These are phyloP conservation scores for Trichocladium antarcticum DNA, from an alignment of 495 filamentous ascomycete species.

Conservation along the genomic window DNA sequence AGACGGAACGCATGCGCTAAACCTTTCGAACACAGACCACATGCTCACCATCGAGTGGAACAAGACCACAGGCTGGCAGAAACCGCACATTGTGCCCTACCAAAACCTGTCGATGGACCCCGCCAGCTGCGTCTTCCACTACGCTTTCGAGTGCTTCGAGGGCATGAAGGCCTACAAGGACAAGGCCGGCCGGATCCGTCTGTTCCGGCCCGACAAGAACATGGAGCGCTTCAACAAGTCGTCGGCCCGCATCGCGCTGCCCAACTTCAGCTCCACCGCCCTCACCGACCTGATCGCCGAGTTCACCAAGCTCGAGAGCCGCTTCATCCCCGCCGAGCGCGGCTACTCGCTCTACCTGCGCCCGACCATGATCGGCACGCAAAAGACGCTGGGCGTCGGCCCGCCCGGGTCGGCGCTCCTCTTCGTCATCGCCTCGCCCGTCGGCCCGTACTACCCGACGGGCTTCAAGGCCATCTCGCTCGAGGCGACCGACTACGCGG, in stretches of 20 bases:
- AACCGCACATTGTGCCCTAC: slow-evolving; percentile 77
- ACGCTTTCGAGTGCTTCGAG: slow-evolving; percentile 94
- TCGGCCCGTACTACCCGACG: slow-evolving; percentile 94
- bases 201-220: slow-evolving; percentile 95
- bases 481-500: slow-evolving; percentile 86
- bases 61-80: slow-evolving; percentile 59
- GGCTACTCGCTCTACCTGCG: slow-evolving; percentile 93
- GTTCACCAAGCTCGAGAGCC: slow-evolving; percentile 67
- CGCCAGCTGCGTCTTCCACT: slow-evolving; percentile 95
- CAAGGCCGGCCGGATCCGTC: slow-evolving; percentile 54
- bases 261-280: slow-evolving; percentile 59
- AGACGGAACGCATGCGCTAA: not conserved
- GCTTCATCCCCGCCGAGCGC: slow-evolving; percentile 73
- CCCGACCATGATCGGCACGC: slow-evolving; percentile 94
- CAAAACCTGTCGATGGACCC: slow-evolving; percentile 95
- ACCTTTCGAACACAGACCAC: slow-evolving; percentile 51
- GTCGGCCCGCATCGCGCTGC: slow-evolving; percentile 78
- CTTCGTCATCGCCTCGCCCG: slow-evolving; percentile 90
- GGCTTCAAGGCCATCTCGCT: slow-evolving; percentile 94
- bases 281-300: slow-evolving; percentile 70
- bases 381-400: slow-evolving; percentile 81
- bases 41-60: slow-evolving; percentile 97
- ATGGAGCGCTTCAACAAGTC: slow-evolving; percentile 90
- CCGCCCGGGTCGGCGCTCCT: slow-evolving; percentile 83
- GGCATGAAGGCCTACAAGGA: slow-evolving; percentile 98